A percentile compares a stretch with the other conserved stretches of the same genome.
These are phyloP conservation scores for Fusarium circinatum DNA, from an alignment of 2,329 filamentous ascomycete genomes.

Conservation along the genomic window DNA sequence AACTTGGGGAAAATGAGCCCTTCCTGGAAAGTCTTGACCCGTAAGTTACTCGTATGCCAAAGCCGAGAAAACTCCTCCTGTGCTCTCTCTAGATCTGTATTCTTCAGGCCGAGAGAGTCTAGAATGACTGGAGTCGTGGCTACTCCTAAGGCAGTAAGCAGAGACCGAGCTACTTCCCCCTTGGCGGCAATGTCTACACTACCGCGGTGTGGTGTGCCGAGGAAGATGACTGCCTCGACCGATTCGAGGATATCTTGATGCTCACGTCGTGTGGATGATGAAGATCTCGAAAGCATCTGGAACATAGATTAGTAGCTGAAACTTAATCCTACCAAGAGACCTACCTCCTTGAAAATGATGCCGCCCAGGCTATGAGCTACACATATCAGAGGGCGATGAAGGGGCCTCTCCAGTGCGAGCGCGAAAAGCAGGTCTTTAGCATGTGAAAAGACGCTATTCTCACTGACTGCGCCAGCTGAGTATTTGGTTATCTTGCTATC, in stretches of 20 bases:
- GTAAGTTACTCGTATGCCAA: neutral
- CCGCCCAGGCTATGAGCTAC: neutral
- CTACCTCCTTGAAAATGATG: fast-evolving
- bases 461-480: neutral
- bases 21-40: neutral
- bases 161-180: neutral
- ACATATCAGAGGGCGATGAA: neutral
- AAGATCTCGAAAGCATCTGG: neutral
- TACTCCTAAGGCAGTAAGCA: neutral
- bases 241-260: fast-evolving
- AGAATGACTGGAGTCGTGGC: neutral
- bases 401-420: fast-evolving
- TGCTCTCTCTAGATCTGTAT: neutral
- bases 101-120: neutral
- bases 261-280: fast-evolving
- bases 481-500: neutral
- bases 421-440: neutral
- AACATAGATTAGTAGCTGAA: fast-evolving
- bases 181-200: neutral
- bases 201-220: neutral
- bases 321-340: fast-evolving
- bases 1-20: neutral
- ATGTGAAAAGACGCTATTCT: neutral
- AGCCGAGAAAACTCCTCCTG: neutral
- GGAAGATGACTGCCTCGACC: neutral